Evolutionary conservation across 805 yeast species (phyloP).

Genomic region (Yarrowia hollandica): DNA sequence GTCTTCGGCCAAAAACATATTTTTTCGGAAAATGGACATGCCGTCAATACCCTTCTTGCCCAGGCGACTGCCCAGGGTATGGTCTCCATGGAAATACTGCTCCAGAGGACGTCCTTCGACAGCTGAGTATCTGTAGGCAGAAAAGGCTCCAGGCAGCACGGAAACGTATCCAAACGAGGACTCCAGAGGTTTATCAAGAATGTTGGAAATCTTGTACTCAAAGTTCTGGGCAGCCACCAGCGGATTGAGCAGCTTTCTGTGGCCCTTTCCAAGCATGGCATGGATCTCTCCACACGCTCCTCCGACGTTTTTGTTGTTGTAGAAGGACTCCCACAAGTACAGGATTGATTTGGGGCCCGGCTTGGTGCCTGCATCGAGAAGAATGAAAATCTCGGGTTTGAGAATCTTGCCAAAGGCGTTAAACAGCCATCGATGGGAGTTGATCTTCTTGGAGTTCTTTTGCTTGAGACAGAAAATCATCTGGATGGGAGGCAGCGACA

Average conservation of each 20-base stretch:
- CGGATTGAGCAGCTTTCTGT: conserved; percentile 50
- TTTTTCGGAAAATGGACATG: conserved; percentile 62
- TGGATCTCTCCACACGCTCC: conserved; percentile 75
- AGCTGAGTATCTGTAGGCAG: conserved; percentile 62
- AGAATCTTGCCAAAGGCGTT: conserved; percentile 60
- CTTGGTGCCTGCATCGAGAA: conserved; percentile 66
- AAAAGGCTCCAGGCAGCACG: conserved; percentile 68
- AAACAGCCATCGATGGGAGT: conserved; percentile 70
- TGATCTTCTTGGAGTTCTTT: conserved; percentile 62
- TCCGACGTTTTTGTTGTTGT: conserved; percentile 58
- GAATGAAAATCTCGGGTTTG: conserved; percentile 57
- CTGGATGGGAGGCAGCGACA: conserved; percentile 59
- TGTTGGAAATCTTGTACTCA: conserved; percentile 66
- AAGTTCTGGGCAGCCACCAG: conserved; percentile 66
- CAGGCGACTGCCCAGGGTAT: conserved; percentile 47
- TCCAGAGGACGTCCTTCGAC: conserved; percentile 59
- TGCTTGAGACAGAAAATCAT: conserved; percentile 62
- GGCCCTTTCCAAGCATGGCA: conserved; percentile 54
- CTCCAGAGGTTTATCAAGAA: conserved; percentile 66
- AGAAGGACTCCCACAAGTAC: conserved; percentile 64
- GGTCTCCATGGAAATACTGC: conserved; percentile 67
- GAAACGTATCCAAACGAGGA: conserved; percentile 64
- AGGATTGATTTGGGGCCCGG: conserved; percentile 58
- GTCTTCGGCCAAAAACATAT: conserved; percentile 71
- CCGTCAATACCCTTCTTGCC: conserved; percentile 60